phyloP scores from a whole-genome alignment of 192 early-diverging fungal species.

The Mycoemilia scoparia region DNA sequence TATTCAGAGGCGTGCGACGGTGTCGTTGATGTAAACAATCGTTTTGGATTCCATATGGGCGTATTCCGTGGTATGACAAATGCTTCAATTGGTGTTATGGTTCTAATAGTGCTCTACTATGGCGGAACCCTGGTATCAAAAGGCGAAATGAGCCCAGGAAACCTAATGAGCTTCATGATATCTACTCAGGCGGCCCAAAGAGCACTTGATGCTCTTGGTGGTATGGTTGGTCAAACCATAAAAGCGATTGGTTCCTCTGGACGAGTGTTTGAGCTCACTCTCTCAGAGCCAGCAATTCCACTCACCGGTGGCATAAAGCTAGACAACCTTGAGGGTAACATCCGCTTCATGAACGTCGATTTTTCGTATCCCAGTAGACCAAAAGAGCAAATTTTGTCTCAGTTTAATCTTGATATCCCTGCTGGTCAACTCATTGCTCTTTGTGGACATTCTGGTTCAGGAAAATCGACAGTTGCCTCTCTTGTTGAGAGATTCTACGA shows the following conservation, averaged over 20 bases:
- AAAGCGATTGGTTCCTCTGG: constrained; percentile 30
- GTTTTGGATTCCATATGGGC: constrained; percentile 41
- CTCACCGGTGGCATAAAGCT: constrained; percentile 18
- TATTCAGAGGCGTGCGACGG: constrained; percentile 23
- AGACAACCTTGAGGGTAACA: constrained; percentile 21
- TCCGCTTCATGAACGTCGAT: constrained; percentile 31
- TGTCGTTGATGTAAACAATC: constrained; percentile 17
- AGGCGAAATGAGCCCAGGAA: constrained; percentile 35
- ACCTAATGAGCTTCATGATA: constrained; percentile 41
- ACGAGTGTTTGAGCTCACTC: constrained; percentile 35
- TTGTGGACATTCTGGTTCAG: constrained; percentile 32
- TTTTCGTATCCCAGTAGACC: constrained; percentile 32
- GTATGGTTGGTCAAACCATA: constrained; percentile 38
- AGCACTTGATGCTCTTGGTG: constrained; percentile 37
- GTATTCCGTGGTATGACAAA: constrained; percentile 43
- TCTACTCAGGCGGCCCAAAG: constrained; percentile 42
- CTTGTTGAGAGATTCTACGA: constrained; percentile 67
- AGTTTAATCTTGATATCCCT: constrained; percentile 26
- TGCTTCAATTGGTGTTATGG: constrained; percentile 34
- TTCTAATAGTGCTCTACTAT: constrained; percentile 34
- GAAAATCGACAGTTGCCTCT: constrained; percentile 56
- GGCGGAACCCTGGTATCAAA: constrained; percentile 23
- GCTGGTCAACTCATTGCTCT: constrained; percentile 26
- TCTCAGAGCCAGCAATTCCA: constrained; percentile 22
- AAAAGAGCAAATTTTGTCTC: constrained; percentile 11